Conservation (phyloP, 768 basidiomycete genomes). For the Mycena amicta region DNA sequence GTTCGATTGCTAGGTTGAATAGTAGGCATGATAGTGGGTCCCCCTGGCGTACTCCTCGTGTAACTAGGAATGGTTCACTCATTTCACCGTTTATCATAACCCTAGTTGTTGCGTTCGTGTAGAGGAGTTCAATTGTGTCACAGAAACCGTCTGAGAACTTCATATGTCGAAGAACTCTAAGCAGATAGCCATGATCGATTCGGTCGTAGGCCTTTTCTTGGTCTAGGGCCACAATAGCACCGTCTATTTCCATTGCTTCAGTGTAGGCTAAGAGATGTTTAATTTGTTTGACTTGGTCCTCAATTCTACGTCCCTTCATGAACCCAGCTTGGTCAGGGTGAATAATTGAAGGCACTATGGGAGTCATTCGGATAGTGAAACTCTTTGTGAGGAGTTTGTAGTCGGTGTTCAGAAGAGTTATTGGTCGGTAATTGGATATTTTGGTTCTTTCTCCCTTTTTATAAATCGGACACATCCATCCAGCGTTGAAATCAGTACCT, state of each 20-base stretch:
- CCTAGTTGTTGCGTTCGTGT: neutral
- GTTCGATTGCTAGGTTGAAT: constrained; percentile 4
- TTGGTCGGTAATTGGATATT: constrained; percentile 4
- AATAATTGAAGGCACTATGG: constrained; percentile 10
- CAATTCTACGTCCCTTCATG: constrained; percentile 23
- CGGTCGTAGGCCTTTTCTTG: constrained; percentile 7
- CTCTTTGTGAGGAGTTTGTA: constrained; percentile 11
- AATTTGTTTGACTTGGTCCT: constrained; percentile 25
- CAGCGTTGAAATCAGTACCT: constrained; percentile 6
- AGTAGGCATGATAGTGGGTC: constrained; percentile 9
- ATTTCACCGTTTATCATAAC: constrained; percentile 10
- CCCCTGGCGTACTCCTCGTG: constrained; percentile 1
- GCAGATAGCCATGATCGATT: constrained; percentile 3
- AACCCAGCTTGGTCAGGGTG: constrained; percentile 34
- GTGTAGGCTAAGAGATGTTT: constrained; percentile 20
- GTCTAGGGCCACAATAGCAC: neutral
- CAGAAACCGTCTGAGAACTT: neutral
- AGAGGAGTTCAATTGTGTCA: neutral
- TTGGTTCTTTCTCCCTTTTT: constrained; percentile 7
- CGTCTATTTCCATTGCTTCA: constrained; percentile 14
- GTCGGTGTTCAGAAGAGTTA: constrained; percentile 8
- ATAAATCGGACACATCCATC: constrained; percentile 16
- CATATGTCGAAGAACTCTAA: neutral
- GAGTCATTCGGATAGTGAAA: constrained; percentile 13
- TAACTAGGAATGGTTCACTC: constrained; percentile 4